Conservation (phyloP, 2,329 filamentous ascomycete genomes). For the Penicillium nordicum region DNA sequence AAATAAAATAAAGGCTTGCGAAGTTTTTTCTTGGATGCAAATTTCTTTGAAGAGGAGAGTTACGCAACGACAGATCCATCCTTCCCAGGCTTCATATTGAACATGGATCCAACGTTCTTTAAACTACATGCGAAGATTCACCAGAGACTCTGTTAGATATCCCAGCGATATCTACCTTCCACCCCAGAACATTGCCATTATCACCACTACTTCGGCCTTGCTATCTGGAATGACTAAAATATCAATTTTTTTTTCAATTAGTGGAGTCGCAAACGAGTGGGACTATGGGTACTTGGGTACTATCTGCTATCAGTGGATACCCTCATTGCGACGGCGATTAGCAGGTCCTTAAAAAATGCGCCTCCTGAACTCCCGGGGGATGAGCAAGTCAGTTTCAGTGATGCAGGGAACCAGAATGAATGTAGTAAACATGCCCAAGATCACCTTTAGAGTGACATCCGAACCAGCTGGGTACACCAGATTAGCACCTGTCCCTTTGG, state of each 20-base stretch:
- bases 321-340: background rate
- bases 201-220: too few relatives aligned
- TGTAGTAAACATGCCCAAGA: background rate
- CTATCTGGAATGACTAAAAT: background rate
- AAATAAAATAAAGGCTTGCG: rapidly evolving
- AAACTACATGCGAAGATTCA: background rate
- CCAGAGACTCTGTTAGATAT: background rate
- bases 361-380: background rate
- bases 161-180: background rate
- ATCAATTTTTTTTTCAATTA: background rate
- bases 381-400: background rate
- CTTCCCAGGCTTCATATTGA: background rate
- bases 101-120: background rate
- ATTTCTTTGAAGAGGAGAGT: background rate
- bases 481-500: background rate
- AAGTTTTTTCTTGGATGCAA: too few relatives aligned
- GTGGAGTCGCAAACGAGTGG: background rate
- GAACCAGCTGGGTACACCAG: background rate
- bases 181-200: background rate
- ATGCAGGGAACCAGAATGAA: background rate
- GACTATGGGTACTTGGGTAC: background rate
- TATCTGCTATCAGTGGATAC: background rate
- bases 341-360: background rate
- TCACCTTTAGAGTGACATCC: background rate
- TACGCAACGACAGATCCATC: too few relatives aligned